These are phyloP conservation scores for Zoysia matrella DNA, from an alignment of 202 grass and related monocot genomes.

Conservation along the genomic window DNA sequence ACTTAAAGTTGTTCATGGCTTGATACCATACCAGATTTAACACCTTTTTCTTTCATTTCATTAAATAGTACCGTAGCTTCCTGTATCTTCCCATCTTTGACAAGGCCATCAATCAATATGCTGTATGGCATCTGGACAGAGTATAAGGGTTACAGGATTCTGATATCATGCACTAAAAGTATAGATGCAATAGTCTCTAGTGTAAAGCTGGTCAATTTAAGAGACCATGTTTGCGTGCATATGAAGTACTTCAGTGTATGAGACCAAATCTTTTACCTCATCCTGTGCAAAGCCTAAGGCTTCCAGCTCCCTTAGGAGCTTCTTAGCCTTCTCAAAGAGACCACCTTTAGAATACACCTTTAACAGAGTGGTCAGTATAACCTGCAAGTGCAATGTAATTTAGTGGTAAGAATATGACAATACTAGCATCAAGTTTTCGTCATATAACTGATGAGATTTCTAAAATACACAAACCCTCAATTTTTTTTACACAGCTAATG, in stretches of 20 bases:
- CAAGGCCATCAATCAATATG: constrained; percentile 90
- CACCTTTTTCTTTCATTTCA: constrained; percentile 78
- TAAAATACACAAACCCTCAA: background rate
- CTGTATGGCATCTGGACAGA: constrained; percentile 83
- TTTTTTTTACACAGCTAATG: background rate
- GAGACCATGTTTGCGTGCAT: background rate
- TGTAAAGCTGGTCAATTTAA: constrained; percentile 9
- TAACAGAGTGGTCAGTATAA: constrained; percentile 90
- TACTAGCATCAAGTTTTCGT: constrained; percentile 15
- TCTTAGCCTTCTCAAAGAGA: constrained; percentile 89
- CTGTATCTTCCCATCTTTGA: constrained; percentile 76
- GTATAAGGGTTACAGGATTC: constrained; percentile 17
- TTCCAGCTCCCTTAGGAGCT: constrained; percentile 75
- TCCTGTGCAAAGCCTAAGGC: constrained; percentile 80
- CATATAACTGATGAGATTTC: constrained; percentile 11
- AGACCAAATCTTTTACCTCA: constrained; percentile 60
- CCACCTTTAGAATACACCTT: constrained; percentile 94
- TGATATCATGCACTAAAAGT: constrained; percentile 16
- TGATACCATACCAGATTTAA: constrained; percentile 79
- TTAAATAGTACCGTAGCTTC: constrained; percentile 67
- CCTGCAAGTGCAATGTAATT: constrained; percentile 57
- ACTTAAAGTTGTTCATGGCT: constrained; percentile 8
- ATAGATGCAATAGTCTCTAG: background rate
- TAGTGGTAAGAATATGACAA: constrained; percentile 27
- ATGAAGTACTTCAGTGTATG: background rate